Evolutionary conservation across 257 asterid species (phyloP), one percentile per base, ranked within the genome.

Genomic region (Ilex asprella): DNA sequence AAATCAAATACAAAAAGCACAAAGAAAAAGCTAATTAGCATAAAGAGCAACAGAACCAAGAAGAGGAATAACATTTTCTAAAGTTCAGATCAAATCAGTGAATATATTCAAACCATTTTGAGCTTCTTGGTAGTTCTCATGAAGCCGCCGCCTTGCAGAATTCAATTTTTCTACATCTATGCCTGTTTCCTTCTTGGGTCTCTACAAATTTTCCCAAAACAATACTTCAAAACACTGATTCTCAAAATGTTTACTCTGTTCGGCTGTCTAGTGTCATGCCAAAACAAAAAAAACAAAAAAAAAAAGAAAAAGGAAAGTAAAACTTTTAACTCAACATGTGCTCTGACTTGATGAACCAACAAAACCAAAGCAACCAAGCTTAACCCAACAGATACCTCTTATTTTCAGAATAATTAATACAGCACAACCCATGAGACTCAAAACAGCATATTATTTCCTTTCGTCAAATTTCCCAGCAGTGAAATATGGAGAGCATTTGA

Each of bases 91-190:
- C 41, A 35, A 8, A 35, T 35, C 41, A 35, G 41, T 35, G 5
- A 8, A 35, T 35, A 65, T 74, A 75, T 66, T 21, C 93, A 64
- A 41, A 92, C 97, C 99, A 79, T 93, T 93, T 65, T 93, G 69
- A 67, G 95, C 95, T 75, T 93, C 99, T 87, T 93, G 96, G 77
- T 93, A 93, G 73, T 87, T 93, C 83, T 89, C 97, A n/a, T 87
- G 99, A 75, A 93, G 97, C 79, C 99, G 75, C 77, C 73, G 81
- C 51, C 97, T 79, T 4, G 99, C 95, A 30, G 96, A 82, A 76
- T 86, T 84, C 64, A 92, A 74, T 82, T 65, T 89, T 65, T 84
- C 99, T 54, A 83, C 79, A 60, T 93, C 99, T 29, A 79, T 63
- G 39, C 43, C 70, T 6, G 93, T 21, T 59, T 89, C 96, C 75